Evolutionary conservation across 2,329 filamentous ascomycete species (phyloP), one percentile per base, ranked within the genome.

Genomic region (Xylaria digitata): DNA sequence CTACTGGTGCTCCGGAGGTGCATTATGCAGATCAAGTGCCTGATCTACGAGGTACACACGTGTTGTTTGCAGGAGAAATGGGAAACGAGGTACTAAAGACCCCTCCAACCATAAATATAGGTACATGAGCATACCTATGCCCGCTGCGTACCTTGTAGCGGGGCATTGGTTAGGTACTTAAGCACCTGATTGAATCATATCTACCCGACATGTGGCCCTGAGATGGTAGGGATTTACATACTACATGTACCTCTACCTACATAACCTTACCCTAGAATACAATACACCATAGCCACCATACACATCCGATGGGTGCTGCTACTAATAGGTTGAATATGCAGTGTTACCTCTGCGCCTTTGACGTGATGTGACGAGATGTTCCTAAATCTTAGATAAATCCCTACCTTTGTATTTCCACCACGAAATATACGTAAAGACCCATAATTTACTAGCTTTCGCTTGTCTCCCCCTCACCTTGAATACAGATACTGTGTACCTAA

Each of bases 381-480:
- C 26, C 26, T 26, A 26, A 26, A 26, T 26, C 26, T 26, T 26
- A 26, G 26, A 26, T 26, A 26, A 26, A 26, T 26, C 26, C 26
- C 26, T 26, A 26, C 26, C 26, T 26, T 26, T 26, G n/a, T 52
- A 54, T 54, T 42, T 42, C 23, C 37, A n/a, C 23, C 37, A n/a
- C 40, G 23, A 17, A 11, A 23, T 26, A 17, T 9, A 19, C 7
- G 6, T 23, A 19, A 6, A 15, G 30, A 53, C 30, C 30, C 49
- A 37, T 37, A 37, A 19, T n/a, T 37, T 13, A 53, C 19, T 65
- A 42, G 52, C 63, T 46, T 8, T 56, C 3, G 23, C 26, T 32
- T 57, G 26, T 21, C 11, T 67, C 50, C 56, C 61, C 68, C 65
- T 66, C 61, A 67, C 54, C 46, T 69, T 69, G 34, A 45, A 49